Conservation (phyloP, 2,329 filamentous ascomycete genomes). For the Monilinia vaccinii-corymbosi region DNA sequence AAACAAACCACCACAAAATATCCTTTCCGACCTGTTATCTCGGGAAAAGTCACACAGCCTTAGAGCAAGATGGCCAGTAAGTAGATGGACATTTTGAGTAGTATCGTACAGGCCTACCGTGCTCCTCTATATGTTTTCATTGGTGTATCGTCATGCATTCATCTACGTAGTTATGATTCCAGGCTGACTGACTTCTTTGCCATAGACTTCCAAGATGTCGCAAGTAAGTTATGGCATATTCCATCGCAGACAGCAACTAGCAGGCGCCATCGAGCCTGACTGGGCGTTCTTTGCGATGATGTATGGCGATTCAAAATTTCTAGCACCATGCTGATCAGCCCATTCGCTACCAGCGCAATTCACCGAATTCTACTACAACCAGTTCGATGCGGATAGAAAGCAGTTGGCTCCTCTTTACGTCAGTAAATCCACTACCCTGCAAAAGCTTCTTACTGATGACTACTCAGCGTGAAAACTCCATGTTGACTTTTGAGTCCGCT, state of each 20-base stretch:
- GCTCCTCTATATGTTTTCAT: not conserved
- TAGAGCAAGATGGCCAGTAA: slow-evolving; percentile 28
- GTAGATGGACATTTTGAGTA: slow-evolving; percentile 7
- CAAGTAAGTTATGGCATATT: slow-evolving; percentile 30
- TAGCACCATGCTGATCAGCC: slow-evolving; percentile 11
- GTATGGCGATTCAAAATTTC: not conserved
- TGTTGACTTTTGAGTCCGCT: slow-evolving; percentile 83
- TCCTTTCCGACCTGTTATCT: not conserved
- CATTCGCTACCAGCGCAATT: slow-evolving; percentile 60
- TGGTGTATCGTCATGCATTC: not conserved
- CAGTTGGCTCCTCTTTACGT: slow-evolving; percentile 70
- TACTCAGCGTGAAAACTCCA: slow-evolving; percentile 66
- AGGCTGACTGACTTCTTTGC: slow-evolving; percentile 22
- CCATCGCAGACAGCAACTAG: not conserved
- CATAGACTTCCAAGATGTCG: slow-evolving; percentile 34
- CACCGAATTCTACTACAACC: slow-evolving; percentile 81
- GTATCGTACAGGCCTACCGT: not conserved
- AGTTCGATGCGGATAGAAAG: slow-evolving; percentile 67
- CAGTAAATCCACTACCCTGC: slow-evolving; percentile 32
- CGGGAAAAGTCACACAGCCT: not conserved
- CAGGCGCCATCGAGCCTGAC: not conserved
- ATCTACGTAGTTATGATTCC: not conserved
- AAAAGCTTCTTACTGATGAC: slow-evolving; percentile 16
- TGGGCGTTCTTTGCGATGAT: not conserved
- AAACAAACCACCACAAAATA: slow-evolving; percentile 7